Base-by-base conservation (phyloP, 805 yeast species). In the Lachancea dasiensis region DNA sequence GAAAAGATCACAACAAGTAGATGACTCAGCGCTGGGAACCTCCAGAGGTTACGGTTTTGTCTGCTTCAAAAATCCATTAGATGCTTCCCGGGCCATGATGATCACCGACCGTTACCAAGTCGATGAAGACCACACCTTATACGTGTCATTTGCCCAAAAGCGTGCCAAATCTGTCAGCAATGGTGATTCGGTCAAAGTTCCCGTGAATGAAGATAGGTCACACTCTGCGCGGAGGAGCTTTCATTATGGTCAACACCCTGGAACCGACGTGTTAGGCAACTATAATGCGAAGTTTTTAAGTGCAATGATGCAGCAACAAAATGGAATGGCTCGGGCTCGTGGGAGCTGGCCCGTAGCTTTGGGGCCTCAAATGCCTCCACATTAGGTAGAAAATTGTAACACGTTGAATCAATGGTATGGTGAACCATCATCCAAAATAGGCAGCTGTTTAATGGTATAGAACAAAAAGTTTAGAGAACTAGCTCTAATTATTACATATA, bases 1-100 rank as follows among this genome's bases (percentile, higher is more conserved):
- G 4, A 23, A 32, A 5, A 15, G 27, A 8, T 37, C 42, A 19
- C 26, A 23, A 15, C 31, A 42, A 11, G 40, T 38, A n/a, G 37
- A 27, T 17, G 46, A 38, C 24, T 31, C 37, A 14, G 43, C 45
- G 4, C n/a, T 50, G 20, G 60, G 58, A 7, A 34, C 50, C 47
- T 81, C 90, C 16, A 75, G 78, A 55, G 89, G 92, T 15, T 85
- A 81, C 55, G 94, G 92, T 31, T 85, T 85, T 64, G 85, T 84
- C 38, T 82, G 86, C 61, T 85, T 72, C 54, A 77, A 75, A 50
- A 65, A 64, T 45, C 80, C 83, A 39, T 64, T 74, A 34, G 73
- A 78, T 52, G 92, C 94, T 6, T 72, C 76, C 34, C 67, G 70
- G 50, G 90, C 94, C 11, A 75, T 81, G 39, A 72, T 74, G 31